These are phyloP conservation scores for Penicillium sp. DNA, from an alignment of 2,329 filamentous ascomycete species.

Conservation along the genomic window DNA sequence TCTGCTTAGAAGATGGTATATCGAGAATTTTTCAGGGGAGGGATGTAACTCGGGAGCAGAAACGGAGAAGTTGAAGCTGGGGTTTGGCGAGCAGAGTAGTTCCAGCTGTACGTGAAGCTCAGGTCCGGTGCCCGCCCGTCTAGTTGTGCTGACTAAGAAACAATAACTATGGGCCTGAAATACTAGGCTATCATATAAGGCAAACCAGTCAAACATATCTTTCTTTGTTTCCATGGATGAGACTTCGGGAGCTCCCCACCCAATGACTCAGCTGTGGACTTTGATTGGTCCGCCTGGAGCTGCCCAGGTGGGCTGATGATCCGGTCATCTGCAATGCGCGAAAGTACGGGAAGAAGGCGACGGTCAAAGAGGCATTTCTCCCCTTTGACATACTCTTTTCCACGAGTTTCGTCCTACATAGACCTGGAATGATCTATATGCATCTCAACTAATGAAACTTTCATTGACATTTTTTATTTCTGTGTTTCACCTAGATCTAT, in stretches of 20 bases:
- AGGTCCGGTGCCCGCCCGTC: background rate
- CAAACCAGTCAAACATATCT: constrained; percentile 11
- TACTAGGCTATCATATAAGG: background rate
- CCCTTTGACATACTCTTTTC: constrained; percentile 5
- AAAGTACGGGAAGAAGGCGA: constrained; percentile 4
- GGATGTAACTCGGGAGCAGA: background rate
- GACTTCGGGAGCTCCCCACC: constrained; percentile 20
- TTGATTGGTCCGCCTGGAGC: constrained; percentile 18
- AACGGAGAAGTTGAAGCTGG: constrained; percentile 7
- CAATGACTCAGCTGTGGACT: constrained; percentile 12
- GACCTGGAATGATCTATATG: constrained; percentile 11
- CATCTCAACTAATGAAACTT: constrained; percentile 20
- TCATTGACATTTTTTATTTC: constrained; percentile 4
- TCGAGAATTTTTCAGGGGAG: background rate
- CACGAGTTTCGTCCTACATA: constrained; percentile 17
- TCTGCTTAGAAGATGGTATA: background rate
- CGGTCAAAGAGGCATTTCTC: constrained; percentile 11
- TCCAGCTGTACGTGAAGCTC: constrained; percentile 14
- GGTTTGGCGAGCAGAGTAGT: constrained; percentile 4
- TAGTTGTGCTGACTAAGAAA: constrained; percentile 19
- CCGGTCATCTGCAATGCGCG: constrained; percentile 21
- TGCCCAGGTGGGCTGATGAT: constrained; percentile 9
- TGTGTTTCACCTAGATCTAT: constrained; percentile 8
- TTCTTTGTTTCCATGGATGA: background rate
- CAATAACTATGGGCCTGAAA: constrained; percentile 7